Conservation (phyloP, 2,329 filamentous ascomycete species). For the Paramyrothecium sp. region DNA sequence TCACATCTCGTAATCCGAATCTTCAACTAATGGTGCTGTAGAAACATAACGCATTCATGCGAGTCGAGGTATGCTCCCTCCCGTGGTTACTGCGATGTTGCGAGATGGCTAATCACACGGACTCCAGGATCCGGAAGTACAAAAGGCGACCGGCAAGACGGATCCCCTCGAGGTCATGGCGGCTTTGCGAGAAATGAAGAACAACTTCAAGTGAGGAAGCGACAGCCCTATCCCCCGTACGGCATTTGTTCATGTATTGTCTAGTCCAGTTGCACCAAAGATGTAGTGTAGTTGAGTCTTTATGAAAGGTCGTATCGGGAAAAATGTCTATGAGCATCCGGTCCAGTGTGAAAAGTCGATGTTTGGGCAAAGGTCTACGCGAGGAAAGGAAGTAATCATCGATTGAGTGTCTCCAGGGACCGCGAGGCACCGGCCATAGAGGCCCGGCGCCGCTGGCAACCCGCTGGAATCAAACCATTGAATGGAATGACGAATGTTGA, state of each 20-base stretch:
- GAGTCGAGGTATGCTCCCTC: conserved; percentile 63
- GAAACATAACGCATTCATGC: conserved; percentile 97
- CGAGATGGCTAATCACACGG: conserved; percentile 2
- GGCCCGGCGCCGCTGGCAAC: conserved; percentile 25
- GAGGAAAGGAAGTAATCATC: no score
- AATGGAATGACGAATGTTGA: conserved; percentile 33
- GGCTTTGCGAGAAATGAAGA: conserved; percentile 87
- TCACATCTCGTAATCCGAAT: neutral
- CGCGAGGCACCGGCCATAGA: conserved; percentile 26
- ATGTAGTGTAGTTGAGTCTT: conserved; percentile 18
- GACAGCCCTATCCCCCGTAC: neutral
- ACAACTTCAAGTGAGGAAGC: conserved; percentile 62
- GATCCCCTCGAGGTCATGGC: conserved; percentile 83
- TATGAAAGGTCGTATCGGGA: conserved; percentile 24
- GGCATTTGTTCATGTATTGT: conserved; percentile 2
- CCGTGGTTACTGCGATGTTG: neutral
- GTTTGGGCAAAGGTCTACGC: no score
- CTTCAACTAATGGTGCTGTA: conserved; percentile 28
- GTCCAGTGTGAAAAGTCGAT: neutral
- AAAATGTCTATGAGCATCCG: conserved; percentile 13
- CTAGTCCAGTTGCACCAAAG: conserved; percentile 24
- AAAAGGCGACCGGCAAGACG: conserved; percentile 78
- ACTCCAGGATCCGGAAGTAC: conserved; percentile 72
- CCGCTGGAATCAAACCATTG: conserved; percentile 23
- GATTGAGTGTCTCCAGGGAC: conserved; percentile 38